Evolutionary conservation across 2,329 filamentous ascomycete genomes (phyloP).

Genomic region (Ciborinia camelliae): DNA sequence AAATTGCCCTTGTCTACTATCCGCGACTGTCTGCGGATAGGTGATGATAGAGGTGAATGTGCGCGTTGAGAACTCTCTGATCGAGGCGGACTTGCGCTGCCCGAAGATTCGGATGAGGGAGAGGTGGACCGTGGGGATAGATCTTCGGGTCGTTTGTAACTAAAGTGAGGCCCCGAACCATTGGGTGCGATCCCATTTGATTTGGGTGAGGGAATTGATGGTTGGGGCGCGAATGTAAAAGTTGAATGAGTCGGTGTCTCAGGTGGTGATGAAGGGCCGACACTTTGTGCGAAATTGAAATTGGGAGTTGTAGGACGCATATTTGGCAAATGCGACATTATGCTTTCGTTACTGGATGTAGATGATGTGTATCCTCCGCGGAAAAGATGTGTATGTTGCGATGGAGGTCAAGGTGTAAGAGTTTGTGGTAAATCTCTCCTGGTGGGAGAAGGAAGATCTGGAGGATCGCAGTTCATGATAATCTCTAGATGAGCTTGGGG

Average conservation of each 20-base stretch:
- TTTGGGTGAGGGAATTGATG: slow-evolving; percentile 33
- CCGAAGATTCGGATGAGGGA: slow-evolving; percentile 28
- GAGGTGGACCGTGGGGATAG: slow-evolving; percentile 43
- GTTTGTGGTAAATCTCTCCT: slow-evolving; percentile 38
- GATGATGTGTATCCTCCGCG: neutral
- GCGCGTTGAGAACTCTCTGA: slow-evolving; percentile 31
- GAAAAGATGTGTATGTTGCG: neutral
- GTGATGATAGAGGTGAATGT: slow-evolving; percentile 21
- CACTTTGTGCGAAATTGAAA: slow-evolving; percentile 38
- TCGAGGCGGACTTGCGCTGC: slow-evolving; percentile 30
- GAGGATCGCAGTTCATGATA: slow-evolving; percentile 39
- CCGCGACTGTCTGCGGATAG: slow-evolving; percentile 12
- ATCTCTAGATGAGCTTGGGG: slow-evolving; percentile 27
- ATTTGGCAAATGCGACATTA: slow-evolving; percentile 27
- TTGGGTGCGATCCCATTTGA: slow-evolving; percentile 44
- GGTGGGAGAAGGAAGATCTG: slow-evolving; percentile 36
- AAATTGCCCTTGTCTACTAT: slow-evolving; percentile 33
- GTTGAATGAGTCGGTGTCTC: slow-evolving; percentile 44
- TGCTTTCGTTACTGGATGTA: slow-evolving; percentile 3
- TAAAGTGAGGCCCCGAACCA: slow-evolving; percentile 37
- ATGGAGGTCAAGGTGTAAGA: slow-evolving; percentile 36
- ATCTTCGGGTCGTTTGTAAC: slow-evolving; percentile 39
- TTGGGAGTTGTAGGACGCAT: slow-evolving; percentile 45
- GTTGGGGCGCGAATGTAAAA: slow-evolving; percentile 34
- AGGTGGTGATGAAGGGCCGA: slow-evolving; percentile 47